A percentile compares a stretch with the other conserved stretches of the same genome.
These are phyloP conservation scores for Tothia fuscella DNA, from an alignment of 2,329 filamentous ascomycete species.

Conservation along the genomic window DNA sequence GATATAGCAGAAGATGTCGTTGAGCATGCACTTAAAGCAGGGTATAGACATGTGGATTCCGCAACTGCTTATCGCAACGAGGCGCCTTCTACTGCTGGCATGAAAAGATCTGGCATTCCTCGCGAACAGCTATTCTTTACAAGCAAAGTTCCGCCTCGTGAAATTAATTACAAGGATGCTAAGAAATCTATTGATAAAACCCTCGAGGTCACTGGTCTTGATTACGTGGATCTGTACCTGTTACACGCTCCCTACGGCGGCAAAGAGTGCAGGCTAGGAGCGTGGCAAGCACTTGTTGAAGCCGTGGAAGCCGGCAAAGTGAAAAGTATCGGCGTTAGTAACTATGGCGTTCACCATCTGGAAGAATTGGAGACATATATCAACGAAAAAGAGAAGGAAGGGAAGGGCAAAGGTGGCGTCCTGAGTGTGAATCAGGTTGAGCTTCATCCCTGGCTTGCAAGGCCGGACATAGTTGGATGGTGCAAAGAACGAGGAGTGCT, in stretches of 20 bases:
- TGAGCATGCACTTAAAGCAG: conserved; percentile 41
- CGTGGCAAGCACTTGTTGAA: conserved; percentile 43
- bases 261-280: conserved; percentile 35
- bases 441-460: conserved; percentile 75
- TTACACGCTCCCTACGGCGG: conserved; percentile 43
- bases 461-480: conserved; percentile 72
- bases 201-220: conserved; percentile 44
- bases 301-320: conserved; percentile 40
- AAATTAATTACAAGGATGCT: conserved; percentile 51
- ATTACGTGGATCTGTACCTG: conserved; percentile 35
- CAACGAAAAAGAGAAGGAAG: conserved; percentile 50
- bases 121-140: conserved; percentile 50
- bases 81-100: conserved; percentile 39
- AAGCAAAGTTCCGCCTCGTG: conserved; percentile 42
- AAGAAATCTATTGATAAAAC: conserved; percentile 53
- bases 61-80: conserved; percentile 49
- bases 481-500: conserved; percentile 43
- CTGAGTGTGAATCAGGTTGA: conserved; percentile 82
- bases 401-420: conserved; percentile 53
- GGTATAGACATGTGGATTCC: conserved; percentile 50
- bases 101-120: conserved; percentile 38
- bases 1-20: conserved; percentile 46
- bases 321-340: conserved; percentile 41
- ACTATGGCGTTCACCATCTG: conserved; percentile 44
- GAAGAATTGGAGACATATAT: conserved; percentile 43